These are phyloP conservation scores for Cystobasidiopsis lactophilus DNA, from an alignment of 768 basidiomycete species.

Conservation along the genomic window DNA sequence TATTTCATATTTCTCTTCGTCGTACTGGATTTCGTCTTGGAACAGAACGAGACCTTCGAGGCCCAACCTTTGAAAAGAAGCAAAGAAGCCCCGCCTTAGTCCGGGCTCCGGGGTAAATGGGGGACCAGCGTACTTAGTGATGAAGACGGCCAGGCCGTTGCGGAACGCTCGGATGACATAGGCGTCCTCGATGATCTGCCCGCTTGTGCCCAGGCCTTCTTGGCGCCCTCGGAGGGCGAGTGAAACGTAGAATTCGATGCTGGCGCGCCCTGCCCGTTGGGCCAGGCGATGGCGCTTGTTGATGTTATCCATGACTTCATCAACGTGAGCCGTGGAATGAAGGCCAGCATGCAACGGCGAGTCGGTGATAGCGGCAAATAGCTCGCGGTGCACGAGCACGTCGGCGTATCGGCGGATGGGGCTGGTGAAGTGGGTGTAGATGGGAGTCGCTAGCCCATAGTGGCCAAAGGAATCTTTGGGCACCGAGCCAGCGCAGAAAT, in stretches of 20 bases:
- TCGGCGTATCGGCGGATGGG: conserved; percentile 94
- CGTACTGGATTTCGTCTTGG: conserved; percentile 69
- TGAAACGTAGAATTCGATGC: conserved; percentile 93
- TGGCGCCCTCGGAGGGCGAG: conserved; percentile 41
- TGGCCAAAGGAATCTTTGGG: conserved; percentile 80
- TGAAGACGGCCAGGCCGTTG: conserved; percentile 91
- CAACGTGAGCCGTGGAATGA: conserved; percentile 71
- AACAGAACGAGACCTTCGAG: conserved; percentile 87
- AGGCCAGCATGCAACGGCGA: conserved; percentile 61
- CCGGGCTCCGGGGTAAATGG: not conserved
- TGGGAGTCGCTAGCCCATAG: conserved; percentile 88
- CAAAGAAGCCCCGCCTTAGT: not conserved
- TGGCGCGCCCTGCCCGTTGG: conserved; percentile 89
- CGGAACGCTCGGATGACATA: conserved; percentile 84
- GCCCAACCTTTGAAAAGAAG: conserved; percentile 56
- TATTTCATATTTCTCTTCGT: conserved; percentile 73
- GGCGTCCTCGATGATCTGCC: conserved; percentile 48
- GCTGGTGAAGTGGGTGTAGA: conserved; percentile 97
- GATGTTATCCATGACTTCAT: conserved; percentile 60
- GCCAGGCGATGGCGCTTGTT: conserved; percentile 88
- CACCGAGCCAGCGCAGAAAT: conserved; percentile 89
- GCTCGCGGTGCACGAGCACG: conserved; percentile 80
- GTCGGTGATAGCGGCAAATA: conserved; percentile 70
- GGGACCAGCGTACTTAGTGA: conserved; percentile 47
- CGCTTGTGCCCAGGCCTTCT: conserved; percentile 20